phyloP scores from a whole-genome alignment of 169 alveolate genomes.

The Nephromyces sp. region DNA sequence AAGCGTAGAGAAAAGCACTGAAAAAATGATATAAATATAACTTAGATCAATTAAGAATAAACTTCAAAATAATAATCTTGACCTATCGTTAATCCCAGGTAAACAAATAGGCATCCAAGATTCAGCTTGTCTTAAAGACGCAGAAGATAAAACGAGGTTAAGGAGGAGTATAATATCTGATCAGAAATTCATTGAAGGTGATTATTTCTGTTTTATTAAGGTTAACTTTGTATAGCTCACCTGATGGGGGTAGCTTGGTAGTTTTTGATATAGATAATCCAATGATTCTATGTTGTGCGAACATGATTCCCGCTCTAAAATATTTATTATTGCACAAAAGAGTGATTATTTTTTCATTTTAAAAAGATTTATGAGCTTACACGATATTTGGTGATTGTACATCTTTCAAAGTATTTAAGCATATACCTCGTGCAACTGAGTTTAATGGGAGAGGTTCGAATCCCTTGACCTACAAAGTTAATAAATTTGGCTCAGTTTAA shows the following conservation, averaged over 20 bases:
- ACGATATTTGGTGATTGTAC: conserved; percentile 40
- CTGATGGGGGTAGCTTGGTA: conserved; percentile 17
- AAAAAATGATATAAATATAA: background rate
- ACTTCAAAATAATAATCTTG: background rate
- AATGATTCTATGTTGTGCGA: conserved; percentile 49
- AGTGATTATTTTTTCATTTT: no score
- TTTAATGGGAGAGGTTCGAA: conserved; percentile 54
- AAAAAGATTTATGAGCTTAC: conserved; percentile 23
- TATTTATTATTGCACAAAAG: no score
- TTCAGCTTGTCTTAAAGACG: conserved; percentile 69
- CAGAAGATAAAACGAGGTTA: conserved; percentile 67
- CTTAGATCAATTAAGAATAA: background rate
- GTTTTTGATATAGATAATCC: conserved; percentile 44
- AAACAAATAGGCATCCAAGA: conserved; percentile 80
- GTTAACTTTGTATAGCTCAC: background rate
- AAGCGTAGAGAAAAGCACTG: conserved; percentile 48
- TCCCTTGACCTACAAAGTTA: conserved; percentile 33
- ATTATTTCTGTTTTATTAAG: background rate
- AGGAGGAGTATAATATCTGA: conserved; percentile 65
- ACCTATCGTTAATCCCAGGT: conserved; percentile 60
- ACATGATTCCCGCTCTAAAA: conserved; percentile 38
- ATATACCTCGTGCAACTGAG: conserved; percentile 42
- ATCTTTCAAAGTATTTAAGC: conserved; percentile 35
- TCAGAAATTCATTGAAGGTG: background rate
- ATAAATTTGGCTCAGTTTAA: background rate